Conservation (phyloP, 2,329 filamentous ascomycete species). For the Aspergillus spinulosporus region DNA sequence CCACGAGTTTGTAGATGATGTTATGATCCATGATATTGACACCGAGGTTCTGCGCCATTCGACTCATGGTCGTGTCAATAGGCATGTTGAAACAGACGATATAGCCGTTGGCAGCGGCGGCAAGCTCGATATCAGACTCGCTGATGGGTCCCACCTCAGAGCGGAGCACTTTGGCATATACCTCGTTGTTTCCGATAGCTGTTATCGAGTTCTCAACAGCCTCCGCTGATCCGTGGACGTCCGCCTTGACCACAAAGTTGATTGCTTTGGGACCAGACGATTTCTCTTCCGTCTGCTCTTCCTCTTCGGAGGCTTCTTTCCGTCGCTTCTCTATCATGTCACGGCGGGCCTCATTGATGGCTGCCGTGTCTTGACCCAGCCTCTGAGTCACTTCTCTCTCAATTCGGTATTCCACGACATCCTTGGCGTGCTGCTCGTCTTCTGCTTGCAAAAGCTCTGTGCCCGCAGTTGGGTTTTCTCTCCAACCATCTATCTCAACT, state of each 20-base stretch:
- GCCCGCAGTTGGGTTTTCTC: conserved; percentile 79
- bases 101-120: conserved; percentile 70
- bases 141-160: conserved; percentile 74
- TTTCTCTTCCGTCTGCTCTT: conserved; percentile 39
- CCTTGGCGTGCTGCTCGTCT: conserved; percentile 74
- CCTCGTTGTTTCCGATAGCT: conserved; percentile 80
- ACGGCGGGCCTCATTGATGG: conserved; percentile 69
- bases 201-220: conserved; percentile 77
- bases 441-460: conserved; percentile 82
- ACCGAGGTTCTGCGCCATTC: conserved; percentile 67
- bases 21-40: conserved; percentile 83
- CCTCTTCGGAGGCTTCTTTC: conserved; percentile 31
- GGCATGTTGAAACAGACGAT: conserved; percentile 85
- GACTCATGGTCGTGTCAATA: conserved; percentile 66
- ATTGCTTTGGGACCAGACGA: conserved; percentile 58
- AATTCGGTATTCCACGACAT: conserved; percentile 72
- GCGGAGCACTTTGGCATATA: conserved; percentile 73
- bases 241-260: conserved; percentile 85
- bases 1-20: conserved; percentile 56
- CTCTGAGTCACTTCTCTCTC: conserved; percentile 71
- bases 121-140: conserved; percentile 88
- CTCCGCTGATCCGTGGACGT: conserved; percentile 92
- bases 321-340: conserved; percentile 57
- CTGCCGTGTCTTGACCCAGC: conserved; percentile 68
- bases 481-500: conserved; percentile 94